Evolutionary conservation across 148 eudicot genomes (phyloP).

Genomic region (Fagopyrum homotropicum): DNA sequence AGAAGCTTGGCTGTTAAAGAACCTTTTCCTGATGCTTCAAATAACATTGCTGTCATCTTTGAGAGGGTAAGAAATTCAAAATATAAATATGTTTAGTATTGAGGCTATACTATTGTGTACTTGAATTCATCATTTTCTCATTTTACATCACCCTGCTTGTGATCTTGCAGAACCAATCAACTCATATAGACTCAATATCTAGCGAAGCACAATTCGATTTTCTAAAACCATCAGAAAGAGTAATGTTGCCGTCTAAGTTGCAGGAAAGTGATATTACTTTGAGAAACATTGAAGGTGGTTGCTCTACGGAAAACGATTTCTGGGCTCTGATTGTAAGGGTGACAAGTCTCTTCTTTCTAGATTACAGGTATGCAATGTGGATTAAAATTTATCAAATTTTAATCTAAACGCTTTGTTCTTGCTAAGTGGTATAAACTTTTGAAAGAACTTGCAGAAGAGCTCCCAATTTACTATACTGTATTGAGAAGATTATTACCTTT

Average conservation of each 20-base stretch:
- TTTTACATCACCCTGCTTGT: not conserved
- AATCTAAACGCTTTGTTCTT: not conserved
- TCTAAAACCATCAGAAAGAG: slow-evolving; percentile 50
- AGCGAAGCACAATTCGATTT: slow-evolving; percentile 38
- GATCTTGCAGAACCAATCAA: slow-evolving; percentile 74
- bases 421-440: not conserved
- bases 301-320: slow-evolving; percentile 27
- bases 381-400: not conserved
- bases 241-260: slow-evolving; percentile 15
- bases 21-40: slow-evolving; percentile 88
- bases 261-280: slow-evolving; percentile 17
- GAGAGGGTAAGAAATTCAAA: slow-evolving; percentile 52
- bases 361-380: slow-evolving; percentile 48
- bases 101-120: not conserved
- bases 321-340: slow-evolving; percentile 74
- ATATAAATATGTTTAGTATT: too few species aligned
- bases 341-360: slow-evolving; percentile 58
- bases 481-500: not conserved
- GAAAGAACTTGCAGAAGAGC: not conserved
- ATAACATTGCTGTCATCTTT: slow-evolving; percentile 66
- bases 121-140: too few species aligned
- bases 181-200: slow-evolving; percentile 39
- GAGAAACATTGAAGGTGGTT: slow-evolving; percentile 24
- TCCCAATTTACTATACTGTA: too few species aligned
- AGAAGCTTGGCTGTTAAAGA: slow-evolving; percentile 90